Conservation (phyloP, 352 stramenopile genomes). For the Hyaloperonospora arabidopsidis region DNA sequence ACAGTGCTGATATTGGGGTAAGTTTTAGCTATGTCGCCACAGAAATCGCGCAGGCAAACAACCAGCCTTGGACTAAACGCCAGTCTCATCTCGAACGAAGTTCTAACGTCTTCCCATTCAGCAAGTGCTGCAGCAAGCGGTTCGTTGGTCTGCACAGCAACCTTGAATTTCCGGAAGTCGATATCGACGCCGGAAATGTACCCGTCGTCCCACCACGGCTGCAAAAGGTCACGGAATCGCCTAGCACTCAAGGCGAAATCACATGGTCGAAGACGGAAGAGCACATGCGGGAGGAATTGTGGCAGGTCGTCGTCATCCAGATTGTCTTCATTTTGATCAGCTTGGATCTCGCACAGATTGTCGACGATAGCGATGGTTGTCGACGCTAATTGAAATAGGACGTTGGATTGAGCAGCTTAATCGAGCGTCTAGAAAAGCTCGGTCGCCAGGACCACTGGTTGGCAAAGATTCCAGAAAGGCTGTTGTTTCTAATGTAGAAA, state of each 20-base stretch:
- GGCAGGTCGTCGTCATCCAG: no score
- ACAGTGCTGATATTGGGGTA: not conserved
- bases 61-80: not conserved
- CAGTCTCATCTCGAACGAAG: no score
- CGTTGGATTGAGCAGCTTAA: not conserved
- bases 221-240: not conserved
- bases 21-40: not conserved
- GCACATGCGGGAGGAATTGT: not conserved
- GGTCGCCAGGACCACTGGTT: no score
- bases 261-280: not conserved
- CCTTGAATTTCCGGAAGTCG: no score
- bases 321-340: no score
- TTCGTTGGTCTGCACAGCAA: not conserved
- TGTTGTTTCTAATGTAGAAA: not conserved
- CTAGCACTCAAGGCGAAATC: not conserved
- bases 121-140: no score
- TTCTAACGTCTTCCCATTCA: no score
- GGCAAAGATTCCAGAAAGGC: not conserved
- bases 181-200: not conserved
- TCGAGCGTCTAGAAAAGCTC: not conserved
- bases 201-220: not conserved
- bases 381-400: not conserved
- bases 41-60: not conserved
- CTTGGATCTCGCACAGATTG: not conserved
- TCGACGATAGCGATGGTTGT: not conserved